Percentiles rank a stretch among this genome's conserved stretches.
These are phyloP conservation scores for Yamadazyma spencermartinsiae DNA, from an alignment of 1,139 yeast genomes.

Conservation along the genomic window DNA sequence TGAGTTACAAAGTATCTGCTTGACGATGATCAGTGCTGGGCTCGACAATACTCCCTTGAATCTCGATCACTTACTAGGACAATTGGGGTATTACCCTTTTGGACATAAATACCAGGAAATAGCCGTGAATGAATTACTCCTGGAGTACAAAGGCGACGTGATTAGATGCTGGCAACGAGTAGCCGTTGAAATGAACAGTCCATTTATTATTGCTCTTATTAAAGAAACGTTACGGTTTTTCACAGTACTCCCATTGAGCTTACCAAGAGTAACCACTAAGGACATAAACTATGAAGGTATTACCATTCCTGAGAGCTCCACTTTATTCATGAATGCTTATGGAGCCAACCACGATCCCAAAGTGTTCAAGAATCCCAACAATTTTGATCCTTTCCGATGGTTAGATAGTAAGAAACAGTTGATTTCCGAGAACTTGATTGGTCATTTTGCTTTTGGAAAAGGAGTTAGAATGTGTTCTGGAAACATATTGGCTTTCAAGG, in stretches of 20 bases:
- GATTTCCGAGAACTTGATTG: conserved; percentile 22
- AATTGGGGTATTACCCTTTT: conserved; percentile 47
- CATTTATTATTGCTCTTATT: conserved; percentile 56
- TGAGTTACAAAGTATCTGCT: conserved; percentile 63
- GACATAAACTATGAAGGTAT: conserved; percentile 39
- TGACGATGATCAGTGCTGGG: conserved; percentile 81
- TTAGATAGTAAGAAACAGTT: conserved; percentile 30
- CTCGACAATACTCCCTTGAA: conserved; percentile 71
- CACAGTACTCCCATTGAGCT: conserved; percentile 65
- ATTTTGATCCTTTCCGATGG: conserved; percentile 62
- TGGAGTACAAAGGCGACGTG: conserved; percentile 22
- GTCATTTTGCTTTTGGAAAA: conserved; percentile 66
- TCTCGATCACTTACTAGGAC: conserved; percentile 61
- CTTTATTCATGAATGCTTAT: conserved; percentile 64
- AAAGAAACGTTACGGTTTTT: conserved; percentile 64
- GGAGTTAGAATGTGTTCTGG: conserved; percentile 76
- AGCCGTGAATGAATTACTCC: conserved; percentile 38
- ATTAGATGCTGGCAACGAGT: conserved; percentile 50
- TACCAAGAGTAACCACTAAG: conserved; percentile 62
- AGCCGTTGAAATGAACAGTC: conserved; percentile 35
- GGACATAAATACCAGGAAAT: conserved; percentile 47
- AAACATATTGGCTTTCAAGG: conserved; percentile 58
- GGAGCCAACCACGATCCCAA: conserved; percentile 67
- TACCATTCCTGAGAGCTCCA: conserved; percentile 55
- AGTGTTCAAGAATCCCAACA: conserved; percentile 48